Base-by-base conservation (phyloP, 2,329 filamentous ascomycete genomes). In the Colletotrichum coccodes region DNA sequence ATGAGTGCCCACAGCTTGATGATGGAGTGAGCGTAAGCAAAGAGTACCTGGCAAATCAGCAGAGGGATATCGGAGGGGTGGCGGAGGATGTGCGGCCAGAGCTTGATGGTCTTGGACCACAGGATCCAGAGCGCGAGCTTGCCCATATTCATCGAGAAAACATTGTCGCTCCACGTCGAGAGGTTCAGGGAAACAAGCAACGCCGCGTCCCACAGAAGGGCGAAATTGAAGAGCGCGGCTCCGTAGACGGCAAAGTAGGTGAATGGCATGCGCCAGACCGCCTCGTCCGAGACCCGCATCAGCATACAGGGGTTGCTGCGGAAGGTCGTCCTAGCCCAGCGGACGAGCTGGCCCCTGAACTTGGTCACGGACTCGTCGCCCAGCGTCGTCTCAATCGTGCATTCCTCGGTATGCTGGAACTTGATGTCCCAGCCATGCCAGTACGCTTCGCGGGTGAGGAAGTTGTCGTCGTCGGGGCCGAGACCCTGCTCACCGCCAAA, bases 381-480 rank as follows among this genome's bases (percentile, higher is more conserved):
- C 2, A 91, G 77, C 0, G 82, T 84, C 0, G 88, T 91, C 65
- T 84, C 79, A 38, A 91, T 79, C 1, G 80, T 77, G 0, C 84
- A 80, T 3, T 87, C 82, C 0, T 79, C 72, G 5, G 81, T 80
- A 65, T 85, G 83, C 73, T 91, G 88, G 58, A 91, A 84, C 52
- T 82, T 81, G 66, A 90, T 84, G 8, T 82, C 79, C 82, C 83
- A 89, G n/a, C 81, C 82, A 6, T 83, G 75, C 11, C 78, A 78
- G 47, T 87, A 82, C 6, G 85, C 80, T 69, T 83, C 87, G 12
- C 89, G 80, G 0, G 89, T 91, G 40, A 87, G 79, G 72, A 85
- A 90, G 75, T 91, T 91, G 78, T 91, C 89, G 66, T 91, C 89
- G 69, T 91, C 89, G 0, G 82, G 80, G 23, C 85, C 83, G 2